phyloP scores from a whole-genome alignment of 805 yeast genomes.

The Wickerhamiella galacta region DNA sequence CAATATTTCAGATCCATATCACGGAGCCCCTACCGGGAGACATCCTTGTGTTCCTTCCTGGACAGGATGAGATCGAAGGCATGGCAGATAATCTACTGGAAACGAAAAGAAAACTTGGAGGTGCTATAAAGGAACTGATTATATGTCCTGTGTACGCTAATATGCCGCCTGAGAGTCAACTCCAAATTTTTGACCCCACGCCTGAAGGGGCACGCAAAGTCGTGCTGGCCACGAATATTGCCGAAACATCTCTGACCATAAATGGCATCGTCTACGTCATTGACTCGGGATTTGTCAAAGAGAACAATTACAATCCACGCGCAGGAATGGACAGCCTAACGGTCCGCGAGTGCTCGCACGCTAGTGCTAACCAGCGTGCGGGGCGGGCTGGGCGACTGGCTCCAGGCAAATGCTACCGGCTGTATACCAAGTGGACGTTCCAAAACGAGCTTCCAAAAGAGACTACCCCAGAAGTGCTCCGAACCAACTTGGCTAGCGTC shows the following conservation, averaged over 20 bases:
- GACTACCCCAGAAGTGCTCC: constrained; percentile 78
- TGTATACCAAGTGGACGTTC: constrained; percentile 76
- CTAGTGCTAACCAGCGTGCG: constrained; percentile 88
- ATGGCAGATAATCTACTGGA: constrained; percentile 49
- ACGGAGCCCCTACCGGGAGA: constrained; percentile 45
- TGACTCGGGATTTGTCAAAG: constrained; percentile 89
- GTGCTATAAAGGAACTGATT: constrained; percentile 44
- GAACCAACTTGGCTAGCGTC: constrained; percentile 74
- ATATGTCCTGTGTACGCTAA: constrained; percentile 84
- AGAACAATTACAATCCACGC: constrained; percentile 74
- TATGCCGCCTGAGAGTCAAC: constrained; percentile 78
- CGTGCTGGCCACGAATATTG: constrained; percentile 88
- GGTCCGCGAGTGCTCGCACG: constrained; percentile 78
- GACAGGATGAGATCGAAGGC: constrained; percentile 90
- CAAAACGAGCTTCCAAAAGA: constrained; percentile 61
- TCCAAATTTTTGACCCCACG: constrained; percentile 76
- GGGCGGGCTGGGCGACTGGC: constrained; percentile 98
- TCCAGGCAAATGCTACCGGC: constrained; percentile 83
- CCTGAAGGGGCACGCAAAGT: constrained; percentile 67
- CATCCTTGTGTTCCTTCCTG: constrained; percentile 73
- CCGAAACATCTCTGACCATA: constrained; percentile 92
- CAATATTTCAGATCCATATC: constrained; percentile 12
- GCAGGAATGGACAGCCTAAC: constrained; percentile 81
- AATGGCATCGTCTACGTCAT: constrained; percentile 85
- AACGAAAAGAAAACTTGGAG: constrained; percentile 48